Percentiles rank a stretch among this genome's conserved stretches.
These are phyloP conservation scores for Solanum chaucha DNA, from an alignment of 257 asterid genomes.

Conservation along the genomic window DNA sequence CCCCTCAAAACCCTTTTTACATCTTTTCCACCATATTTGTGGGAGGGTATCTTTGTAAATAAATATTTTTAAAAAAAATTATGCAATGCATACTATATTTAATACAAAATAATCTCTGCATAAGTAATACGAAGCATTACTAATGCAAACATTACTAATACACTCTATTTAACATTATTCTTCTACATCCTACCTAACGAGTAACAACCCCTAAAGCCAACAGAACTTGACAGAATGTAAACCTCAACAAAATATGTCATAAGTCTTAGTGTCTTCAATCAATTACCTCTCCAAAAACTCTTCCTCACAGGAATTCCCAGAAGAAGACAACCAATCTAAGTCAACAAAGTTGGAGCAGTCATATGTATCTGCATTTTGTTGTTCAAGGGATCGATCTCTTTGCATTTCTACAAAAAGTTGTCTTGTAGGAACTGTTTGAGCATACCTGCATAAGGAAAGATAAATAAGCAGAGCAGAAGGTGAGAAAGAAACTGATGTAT, in stretches of 20 bases:
- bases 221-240: background rate
- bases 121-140: background rate
- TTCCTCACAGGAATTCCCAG: constrained; percentile 89
- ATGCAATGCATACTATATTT: background rate
- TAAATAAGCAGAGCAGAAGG: background rate
- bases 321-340: constrained; percentile 91
- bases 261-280: constrained; percentile 1
- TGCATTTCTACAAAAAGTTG: constrained; percentile 54
- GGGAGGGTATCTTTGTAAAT: background rate
- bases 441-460: constrained; percentile 27
- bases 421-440: constrained; percentile 48
- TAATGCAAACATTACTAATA: background rate
- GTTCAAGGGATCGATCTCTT: constrained; percentile 42
- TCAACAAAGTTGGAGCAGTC: constrained; percentile 91
- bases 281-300: constrained; percentile 77
- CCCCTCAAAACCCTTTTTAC: background rate
- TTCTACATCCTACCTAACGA: background rate
- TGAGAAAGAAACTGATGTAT: background rate
- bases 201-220: background rate
- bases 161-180: background rate
- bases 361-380: constrained; percentile 49
- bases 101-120: too few species aligned
- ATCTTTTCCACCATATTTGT: background rate
- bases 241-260: background rate
- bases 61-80: too few species aligned